A percentile compares a stretch with the other conserved stretches of the same genome.
phyloP scores from a whole-genome alignment of 176 grass and related monocot genomes.

The Paspalum notatum region DNA sequence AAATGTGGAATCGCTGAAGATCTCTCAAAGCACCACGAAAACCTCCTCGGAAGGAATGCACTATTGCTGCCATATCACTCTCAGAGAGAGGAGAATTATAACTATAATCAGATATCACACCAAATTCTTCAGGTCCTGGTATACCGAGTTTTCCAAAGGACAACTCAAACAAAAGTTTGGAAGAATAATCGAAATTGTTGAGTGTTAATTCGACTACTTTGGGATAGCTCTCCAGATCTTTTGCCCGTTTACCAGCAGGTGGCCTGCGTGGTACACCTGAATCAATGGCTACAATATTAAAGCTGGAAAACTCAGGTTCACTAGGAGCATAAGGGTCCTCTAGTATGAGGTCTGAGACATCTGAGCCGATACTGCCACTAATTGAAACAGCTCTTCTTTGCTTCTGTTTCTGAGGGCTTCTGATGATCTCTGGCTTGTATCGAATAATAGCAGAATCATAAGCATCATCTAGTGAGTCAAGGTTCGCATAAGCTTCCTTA shows the following conservation, averaged over 20 bases:
- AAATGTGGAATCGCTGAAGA: slow-evolving; percentile 87
- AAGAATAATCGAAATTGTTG: slow-evolving; percentile 81
- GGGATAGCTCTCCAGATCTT: slow-evolving; percentile 89
- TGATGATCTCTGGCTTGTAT: slow-evolving; percentile 61
- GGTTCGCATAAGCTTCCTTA: slow-evolving; percentile 65
- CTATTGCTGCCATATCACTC: slow-evolving; percentile 52
- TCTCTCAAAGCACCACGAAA: slow-evolving; percentile 83
- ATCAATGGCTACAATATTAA: slow-evolving; percentile 85
- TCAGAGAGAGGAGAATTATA: slow-evolving; percentile 53
- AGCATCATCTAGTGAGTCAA: slow-evolving; percentile 61
- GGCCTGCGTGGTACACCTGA: slow-evolving; percentile 87
- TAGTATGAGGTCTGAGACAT: slow-evolving; percentile 40
- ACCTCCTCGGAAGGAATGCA: slow-evolving; percentile 82
- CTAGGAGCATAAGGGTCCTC: slow-evolving; percentile 42
- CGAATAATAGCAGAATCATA: slow-evolving; percentile 57
- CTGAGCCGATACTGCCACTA: slow-evolving; percentile 70
- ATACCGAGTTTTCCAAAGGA: slow-evolving; percentile 79
- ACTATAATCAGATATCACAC: slow-evolving; percentile 45
- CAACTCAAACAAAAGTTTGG: slow-evolving; percentile 81
- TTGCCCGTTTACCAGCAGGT: slow-evolving; percentile 73
- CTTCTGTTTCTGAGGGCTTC: slow-evolving; percentile 55
- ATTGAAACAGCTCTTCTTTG: slow-evolving; percentile 75
- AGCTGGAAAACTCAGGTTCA: slow-evolving; percentile 50
- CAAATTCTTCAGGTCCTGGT: slow-evolving; percentile 57
- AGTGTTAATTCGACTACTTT: slow-evolving; percentile 80